Percentiles rank a stretch among this genome's conserved stretches.
Conservation (phyloP, 2,329 filamentous ascomycete genomes). For the Aspergillus flavus region DNA sequence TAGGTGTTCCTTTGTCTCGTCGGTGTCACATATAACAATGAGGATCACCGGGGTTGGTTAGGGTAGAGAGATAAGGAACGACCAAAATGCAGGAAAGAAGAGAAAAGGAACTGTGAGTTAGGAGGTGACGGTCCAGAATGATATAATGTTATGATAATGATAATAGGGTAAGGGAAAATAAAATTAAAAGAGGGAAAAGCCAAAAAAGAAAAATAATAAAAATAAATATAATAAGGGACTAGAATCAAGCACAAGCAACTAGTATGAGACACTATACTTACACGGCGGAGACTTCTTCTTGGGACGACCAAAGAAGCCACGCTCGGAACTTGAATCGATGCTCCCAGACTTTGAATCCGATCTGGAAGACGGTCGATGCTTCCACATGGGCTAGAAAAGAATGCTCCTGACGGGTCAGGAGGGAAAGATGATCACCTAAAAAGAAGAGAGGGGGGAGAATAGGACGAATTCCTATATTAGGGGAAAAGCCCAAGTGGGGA, state of each 20-base stretch:
- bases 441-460: slow-evolving; percentile 6
- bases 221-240: slow-evolving; percentile 15
- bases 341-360: slow-evolving; percentile 42
- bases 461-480: slow-evolving; percentile 16
- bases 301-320: slow-evolving; percentile 40
- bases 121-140: slow-evolving; percentile 1
- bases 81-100: slow-evolving; percentile 13
- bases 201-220: slow-evolving; percentile 8
- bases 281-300: slow-evolving; percentile 38
- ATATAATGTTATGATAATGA: slow-evolving; percentile 7
- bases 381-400: slow-evolving; percentile 40
- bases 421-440: slow-evolving; percentile 17
- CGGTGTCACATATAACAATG: slow-evolving; percentile 11
- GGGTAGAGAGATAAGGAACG: slow-evolving; percentile 6
- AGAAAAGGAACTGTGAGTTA: slow-evolving; percentile 1
- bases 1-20: slow-evolving; percentile 12
- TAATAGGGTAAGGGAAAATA: slow-evolving; percentile 8
- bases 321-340: slow-evolving; percentile 35
- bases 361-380: slow-evolving; percentile 43
- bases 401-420: slow-evolving; percentile 20
- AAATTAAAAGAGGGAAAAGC: slow-evolving; percentile 8
- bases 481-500: slow-evolving; percentile 14
- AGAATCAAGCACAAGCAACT: slow-evolving; percentile 15
- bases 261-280: slow-evolving; percentile 30
- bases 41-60: slow-evolving; percentile 9